Evolutionary conservation across 2,329 filamentous ascomycete species (phyloP).

Genomic region (Xylariaceae sp.): DNA sequence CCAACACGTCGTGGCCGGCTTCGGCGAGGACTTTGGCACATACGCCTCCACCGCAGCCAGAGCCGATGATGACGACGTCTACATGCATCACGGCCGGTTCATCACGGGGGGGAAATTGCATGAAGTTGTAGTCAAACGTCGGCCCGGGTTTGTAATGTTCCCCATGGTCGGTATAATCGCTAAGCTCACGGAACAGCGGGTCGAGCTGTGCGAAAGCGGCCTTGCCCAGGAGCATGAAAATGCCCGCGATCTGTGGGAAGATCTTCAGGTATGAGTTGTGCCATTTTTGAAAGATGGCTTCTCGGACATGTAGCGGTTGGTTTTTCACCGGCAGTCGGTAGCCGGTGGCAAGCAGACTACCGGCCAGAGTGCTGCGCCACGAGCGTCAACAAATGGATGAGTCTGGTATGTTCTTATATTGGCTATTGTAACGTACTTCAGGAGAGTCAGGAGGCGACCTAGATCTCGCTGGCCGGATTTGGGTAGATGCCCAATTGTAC

Average conservation of each 20-base stretch:
- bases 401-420: background rate
- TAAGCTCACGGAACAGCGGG: slow-evolving; percentile 50
- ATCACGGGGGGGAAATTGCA: slow-evolving; percentile 49
- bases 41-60: slow-evolving; percentile 67
- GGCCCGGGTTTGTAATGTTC: slow-evolving; percentile 46
- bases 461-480: slow-evolving; percentile 35
- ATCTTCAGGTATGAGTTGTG: slow-evolving; percentile 50
- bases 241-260: slow-evolving; percentile 47
- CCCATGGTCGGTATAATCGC: slow-evolving; percentile 56
- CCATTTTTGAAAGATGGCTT: slow-evolving; percentile 62
- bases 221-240: slow-evolving; percentile 28
- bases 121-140: slow-evolving; percentile 55
- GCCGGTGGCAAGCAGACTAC: slow-evolving; percentile 64
- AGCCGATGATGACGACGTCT: slow-evolving; percentile 71
- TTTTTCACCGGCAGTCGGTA: slow-evolving; percentile 57
- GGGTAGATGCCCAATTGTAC: slow-evolving; percentile 39
- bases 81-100: slow-evolving; percentile 61
- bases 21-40: slow-evolving; percentile 64
- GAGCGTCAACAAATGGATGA: slow-evolving; percentile 15
- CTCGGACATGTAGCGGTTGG: slow-evolving; percentile 57
- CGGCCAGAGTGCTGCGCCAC: slow-evolving; percentile 52
- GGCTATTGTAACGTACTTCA: slow-evolving; percentile 40
- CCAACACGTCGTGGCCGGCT: slow-evolving; percentile 49
- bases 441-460: slow-evolving; percentile 36
- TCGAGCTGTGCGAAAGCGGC: slow-evolving; percentile 54